Conservation (phyloP, 306 rosid species). For the Canavalia gladiata region DNA sequence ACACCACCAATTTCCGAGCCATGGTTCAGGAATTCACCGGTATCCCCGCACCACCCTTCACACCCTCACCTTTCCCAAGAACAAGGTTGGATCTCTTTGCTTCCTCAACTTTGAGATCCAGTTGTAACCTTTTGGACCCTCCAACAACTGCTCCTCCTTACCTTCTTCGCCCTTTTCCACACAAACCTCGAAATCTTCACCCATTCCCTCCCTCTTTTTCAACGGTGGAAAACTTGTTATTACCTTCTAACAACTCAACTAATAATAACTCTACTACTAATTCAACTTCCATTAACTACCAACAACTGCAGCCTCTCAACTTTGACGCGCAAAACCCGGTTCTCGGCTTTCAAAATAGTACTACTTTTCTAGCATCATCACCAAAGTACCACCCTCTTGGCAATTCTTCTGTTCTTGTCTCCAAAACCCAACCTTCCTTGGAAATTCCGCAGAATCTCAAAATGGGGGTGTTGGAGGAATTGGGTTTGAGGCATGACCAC, state of each 20-base stretch:
- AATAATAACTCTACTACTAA: background rate
- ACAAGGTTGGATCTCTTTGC: conserved; percentile 74
- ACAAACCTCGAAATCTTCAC: conserved; percentile 49
- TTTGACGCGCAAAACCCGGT: conserved; percentile 56
- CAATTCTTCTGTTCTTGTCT: conserved; percentile 25
- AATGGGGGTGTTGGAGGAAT: conserved; percentile 59
- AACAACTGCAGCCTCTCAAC: conserved; percentile 48
- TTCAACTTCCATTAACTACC: conserved; percentile 47
- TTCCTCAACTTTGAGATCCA: conserved; percentile 46
- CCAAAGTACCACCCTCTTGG: conserved; percentile 55
- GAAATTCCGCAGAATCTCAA: conserved; percentile 52
- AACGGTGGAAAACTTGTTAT: conserved; percentile 21
- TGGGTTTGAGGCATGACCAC: conserved; percentile 56
- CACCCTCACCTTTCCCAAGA: conserved; percentile 69
- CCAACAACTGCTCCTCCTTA: conserved; percentile 45
- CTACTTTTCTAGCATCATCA: conserved; percentile 48
- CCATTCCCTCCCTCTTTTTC: conserved; percentile 29
- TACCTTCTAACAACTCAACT: conserved; percentile 48
- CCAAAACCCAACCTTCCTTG: conserved; percentile 47
- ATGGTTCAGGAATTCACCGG: conserved; percentile 99
- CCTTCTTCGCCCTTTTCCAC: conserved; percentile 82
- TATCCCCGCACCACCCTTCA: conserved; percentile 90
- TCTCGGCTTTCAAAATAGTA: conserved; percentile 51
- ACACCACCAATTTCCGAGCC: conserved; percentile 93
- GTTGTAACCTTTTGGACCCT: conserved; percentile 51